These are phyloP conservation scores for Gnomoniopsis smithogilvyi DNA, from an alignment of 2,329 filamentous ascomycete species.

Conservation along the genomic window DNA sequence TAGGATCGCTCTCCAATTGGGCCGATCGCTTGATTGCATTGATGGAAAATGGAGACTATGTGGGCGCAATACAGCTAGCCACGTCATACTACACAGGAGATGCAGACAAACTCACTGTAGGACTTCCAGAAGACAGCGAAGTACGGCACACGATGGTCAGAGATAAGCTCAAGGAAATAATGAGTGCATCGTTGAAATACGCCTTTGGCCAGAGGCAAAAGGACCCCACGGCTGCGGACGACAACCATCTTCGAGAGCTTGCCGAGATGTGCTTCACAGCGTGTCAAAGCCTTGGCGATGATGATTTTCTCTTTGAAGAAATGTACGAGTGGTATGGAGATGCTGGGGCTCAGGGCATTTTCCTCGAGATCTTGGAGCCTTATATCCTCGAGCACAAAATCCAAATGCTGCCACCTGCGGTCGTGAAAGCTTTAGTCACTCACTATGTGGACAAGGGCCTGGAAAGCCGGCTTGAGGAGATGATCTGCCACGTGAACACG, in stretches of 20 bases:
- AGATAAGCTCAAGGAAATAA: constrained; percentile 89
- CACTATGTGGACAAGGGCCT: constrained; percentile 76
- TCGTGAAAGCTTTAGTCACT: constrained; percentile 81
- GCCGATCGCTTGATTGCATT: constrained; percentile 88
- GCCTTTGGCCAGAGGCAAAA: constrained; percentile 69
- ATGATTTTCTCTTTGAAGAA: constrained; percentile 85
- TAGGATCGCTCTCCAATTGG: constrained; percentile 94
- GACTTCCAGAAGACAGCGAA: constrained; percentile 78
- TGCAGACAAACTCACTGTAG: constrained; percentile 91
- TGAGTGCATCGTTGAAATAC: constrained; percentile 86
- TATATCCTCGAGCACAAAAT: constrained; percentile 80
- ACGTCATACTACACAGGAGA: constrained; percentile 90
- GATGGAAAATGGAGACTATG: constrained; percentile 96
- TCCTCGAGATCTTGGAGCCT: constrained; percentile 84
- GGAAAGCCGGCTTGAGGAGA: constrained; percentile 80
- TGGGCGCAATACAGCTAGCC: constrained; percentile 84
- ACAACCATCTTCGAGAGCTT: constrained; percentile 69
- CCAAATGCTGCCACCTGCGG: constrained; percentile 70
- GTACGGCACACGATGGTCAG: constrained; percentile 77
- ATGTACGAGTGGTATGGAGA: constrained; percentile 91
- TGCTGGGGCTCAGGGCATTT: constrained; percentile 66
- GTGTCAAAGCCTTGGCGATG: constrained; percentile 72
- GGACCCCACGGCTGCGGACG: constrained; percentile 41
- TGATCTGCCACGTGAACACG: constrained; percentile 91
- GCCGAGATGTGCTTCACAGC: constrained; percentile 81